Evolutionary conservation across 2,329 filamentous ascomycete species (phyloP).

Genomic region (Emmonsiellopsis sp.): DNA sequence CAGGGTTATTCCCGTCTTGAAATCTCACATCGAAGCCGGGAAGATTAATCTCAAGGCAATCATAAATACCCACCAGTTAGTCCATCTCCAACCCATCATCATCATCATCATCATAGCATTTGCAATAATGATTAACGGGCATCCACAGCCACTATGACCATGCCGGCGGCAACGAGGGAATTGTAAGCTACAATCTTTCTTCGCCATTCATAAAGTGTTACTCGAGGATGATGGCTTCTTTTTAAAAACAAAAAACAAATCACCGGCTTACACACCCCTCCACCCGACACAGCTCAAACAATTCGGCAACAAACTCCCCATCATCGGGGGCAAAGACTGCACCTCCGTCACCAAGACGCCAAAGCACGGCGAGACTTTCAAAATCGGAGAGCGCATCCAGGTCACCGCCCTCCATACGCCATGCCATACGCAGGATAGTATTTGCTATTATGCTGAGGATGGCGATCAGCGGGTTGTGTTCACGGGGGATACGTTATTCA

Average conservation of each 20-base stretch:
- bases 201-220: not conserved
- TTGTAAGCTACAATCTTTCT: slow-evolving; percentile 44
- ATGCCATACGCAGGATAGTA: slow-evolving; percentile 96
- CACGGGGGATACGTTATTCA: slow-evolving; percentile 93
- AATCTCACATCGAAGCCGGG: slow-evolving; percentile 61
- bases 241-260: not conserved
- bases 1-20: slow-evolving; percentile 57
- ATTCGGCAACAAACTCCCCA: slow-evolving; percentile 42
- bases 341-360: slow-evolving; percentile 71
- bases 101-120: no score
- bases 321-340: slow-evolving; percentile 86
- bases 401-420: slow-evolving; percentile 89
- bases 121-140: not conserved
- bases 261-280: slow-evolving; percentile 4
- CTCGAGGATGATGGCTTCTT: not conserved
- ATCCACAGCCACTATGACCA: slow-evolving; percentile 76
- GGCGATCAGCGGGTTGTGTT: slow-evolving; percentile 67
- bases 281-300: slow-evolving; percentile 47
- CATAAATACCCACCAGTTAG: slow-evolving; percentile 95
- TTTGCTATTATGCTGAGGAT: slow-evolving; percentile 89
- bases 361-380: slow-evolving; percentile 65
- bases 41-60: slow-evolving; percentile 79
- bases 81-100: slow-evolving; percentile 9
- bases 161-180: slow-evolving; percentile 77
- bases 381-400: slow-evolving; percentile 67